Conservation (phyloP, 805 yeast genomes). For the Kazachstania bromeliacearum region DNA sequence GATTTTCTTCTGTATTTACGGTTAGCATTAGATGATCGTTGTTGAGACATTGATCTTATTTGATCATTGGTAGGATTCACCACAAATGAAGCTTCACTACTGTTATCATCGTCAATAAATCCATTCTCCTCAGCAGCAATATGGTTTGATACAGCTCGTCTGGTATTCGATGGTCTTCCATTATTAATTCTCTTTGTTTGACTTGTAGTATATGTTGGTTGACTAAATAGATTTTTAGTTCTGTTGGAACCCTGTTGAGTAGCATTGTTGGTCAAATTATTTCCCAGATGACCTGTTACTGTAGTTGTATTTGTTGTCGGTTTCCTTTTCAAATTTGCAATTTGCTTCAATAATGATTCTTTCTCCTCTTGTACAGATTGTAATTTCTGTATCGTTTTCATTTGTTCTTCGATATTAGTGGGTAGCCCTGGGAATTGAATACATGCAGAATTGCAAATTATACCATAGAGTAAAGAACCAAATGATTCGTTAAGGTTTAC, state of each 20-base stretch:
- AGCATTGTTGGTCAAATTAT: background rate
- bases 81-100: conserved; percentile 29
- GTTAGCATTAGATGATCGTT: conserved; percentile 3
- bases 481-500: conserved; percentile 68
- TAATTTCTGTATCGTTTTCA: conserved; percentile 14
- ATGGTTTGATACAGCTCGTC: background rate
- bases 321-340: conserved; percentile 3
- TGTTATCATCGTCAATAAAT: conserved; percentile 19
- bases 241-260: background rate
- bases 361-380: conserved; percentile 16
- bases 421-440: conserved; percentile 47
- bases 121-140: background rate
- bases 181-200: conserved; percentile 2
- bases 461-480: conserved; percentile 66
- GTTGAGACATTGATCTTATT: conserved; percentile 1
- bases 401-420: conserved; percentile 20
- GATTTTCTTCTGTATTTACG: conserved; percentile 25
- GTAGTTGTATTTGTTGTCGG: background rate
- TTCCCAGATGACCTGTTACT: background rate
- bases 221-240: background rate
- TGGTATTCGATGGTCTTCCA: too few relatives aligned
- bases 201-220: conserved; percentile 4
- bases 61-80: conserved; percentile 19
- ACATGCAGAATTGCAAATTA: conserved; percentile 82
- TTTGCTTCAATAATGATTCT: conserved; percentile 8